A percentile compares a stretch with the other conserved stretches of the same genome.
phyloP scores from a whole-genome alignment of 352 stramenopile genomes.

The Phytophthora palmivora region DNA sequence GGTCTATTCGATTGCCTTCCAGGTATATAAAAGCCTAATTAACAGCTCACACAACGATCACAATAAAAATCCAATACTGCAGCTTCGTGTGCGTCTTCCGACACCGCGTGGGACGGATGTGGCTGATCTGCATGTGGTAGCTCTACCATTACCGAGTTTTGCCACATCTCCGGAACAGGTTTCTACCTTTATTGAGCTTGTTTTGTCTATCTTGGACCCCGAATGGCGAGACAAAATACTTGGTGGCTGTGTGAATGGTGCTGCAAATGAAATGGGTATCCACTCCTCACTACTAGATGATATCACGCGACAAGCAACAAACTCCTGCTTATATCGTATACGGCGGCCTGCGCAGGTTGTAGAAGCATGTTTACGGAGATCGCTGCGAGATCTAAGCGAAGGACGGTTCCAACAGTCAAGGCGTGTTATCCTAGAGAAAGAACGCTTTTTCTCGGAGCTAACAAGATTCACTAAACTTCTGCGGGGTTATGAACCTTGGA shows the following conservation, averaged over 20 bases:
- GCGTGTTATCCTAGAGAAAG: slow-evolving; percentile 3
- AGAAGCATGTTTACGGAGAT: slow-evolving; percentile 14
- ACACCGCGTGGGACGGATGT: slow-evolving; percentile 13
- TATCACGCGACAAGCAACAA: slow-evolving; percentile 9
- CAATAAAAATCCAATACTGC: slow-evolving; percentile 19
- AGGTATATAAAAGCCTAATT: slow-evolving; percentile 2
- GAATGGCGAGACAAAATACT: slow-evolving; percentile 41
- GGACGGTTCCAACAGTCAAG: slow-evolving; percentile 3
- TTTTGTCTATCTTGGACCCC: slow-evolving; percentile 32
- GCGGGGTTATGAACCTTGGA: slow-evolving; percentile 25
- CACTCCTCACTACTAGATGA: slow-evolving; percentile 10
- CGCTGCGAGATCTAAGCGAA: slow-evolving; percentile 20
- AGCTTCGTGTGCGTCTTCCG: slow-evolving; percentile 36
- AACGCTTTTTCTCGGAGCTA: slow-evolving; percentile 6
- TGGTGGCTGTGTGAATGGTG: slow-evolving; percentile 19
- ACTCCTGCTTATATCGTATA: slow-evolving; percentile 27
- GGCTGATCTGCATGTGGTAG: slow-evolving; percentile 35
- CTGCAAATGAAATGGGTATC: slow-evolving; percentile 13
- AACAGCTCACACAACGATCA: not conserved
- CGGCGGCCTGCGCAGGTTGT: slow-evolving; percentile 22
- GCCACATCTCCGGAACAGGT: slow-evolving; percentile 15
- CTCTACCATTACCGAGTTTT: slow-evolving; percentile 30
- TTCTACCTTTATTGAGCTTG: slow-evolving; percentile 2
- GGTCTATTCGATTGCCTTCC: slow-evolving; percentile 28
- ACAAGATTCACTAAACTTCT: slow-evolving; percentile 21